These are phyloP conservation scores for Poteriospumella lacustris DNA, from an alignment of 108 stramenopile genomes.

Conservation along the genomic window DNA sequence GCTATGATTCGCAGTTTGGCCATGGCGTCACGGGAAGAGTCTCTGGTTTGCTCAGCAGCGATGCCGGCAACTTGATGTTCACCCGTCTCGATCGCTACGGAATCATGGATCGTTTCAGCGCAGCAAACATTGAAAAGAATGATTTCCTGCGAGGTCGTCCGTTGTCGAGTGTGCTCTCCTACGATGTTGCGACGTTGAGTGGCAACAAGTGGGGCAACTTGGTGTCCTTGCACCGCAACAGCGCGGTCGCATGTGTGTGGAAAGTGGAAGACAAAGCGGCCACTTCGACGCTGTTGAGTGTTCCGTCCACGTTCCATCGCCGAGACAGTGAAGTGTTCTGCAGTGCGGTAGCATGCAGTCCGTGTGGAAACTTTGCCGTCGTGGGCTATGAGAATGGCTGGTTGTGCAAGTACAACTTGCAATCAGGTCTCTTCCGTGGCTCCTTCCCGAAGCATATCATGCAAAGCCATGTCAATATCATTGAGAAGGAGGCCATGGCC, in stretches of 20 bases:
- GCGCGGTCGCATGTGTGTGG: background rate
- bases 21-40: too few relatives aligned
- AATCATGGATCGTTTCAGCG: background rate
- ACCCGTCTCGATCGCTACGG: too few relatives aligned
- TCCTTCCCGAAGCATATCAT: background rate
- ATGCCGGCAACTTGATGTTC: too few relatives aligned
- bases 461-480: background rate
- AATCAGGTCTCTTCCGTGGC: slow-evolving; percentile 17
- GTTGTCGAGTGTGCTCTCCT: background rate
- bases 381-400: background rate
- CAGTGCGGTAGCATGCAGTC: background rate
- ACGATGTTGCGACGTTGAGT: background rate
- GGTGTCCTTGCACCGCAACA: background rate
- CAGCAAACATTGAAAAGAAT: background rate
- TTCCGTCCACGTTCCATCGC: background rate
- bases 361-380: slow-evolving; percentile 4
- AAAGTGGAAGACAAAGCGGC: background rate
- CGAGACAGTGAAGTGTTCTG: too few relatives aligned
- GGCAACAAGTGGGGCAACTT: background rate
- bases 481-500: background rate
- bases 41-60: too few relatives aligned
- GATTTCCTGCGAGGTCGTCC: background rate
- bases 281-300: background rate
- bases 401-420: background rate
- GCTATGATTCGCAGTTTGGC: background rate